phyloP scores from a whole-genome alignment of 2,329 filamentous ascomycete species.

The Aspergillus felis region DNA sequence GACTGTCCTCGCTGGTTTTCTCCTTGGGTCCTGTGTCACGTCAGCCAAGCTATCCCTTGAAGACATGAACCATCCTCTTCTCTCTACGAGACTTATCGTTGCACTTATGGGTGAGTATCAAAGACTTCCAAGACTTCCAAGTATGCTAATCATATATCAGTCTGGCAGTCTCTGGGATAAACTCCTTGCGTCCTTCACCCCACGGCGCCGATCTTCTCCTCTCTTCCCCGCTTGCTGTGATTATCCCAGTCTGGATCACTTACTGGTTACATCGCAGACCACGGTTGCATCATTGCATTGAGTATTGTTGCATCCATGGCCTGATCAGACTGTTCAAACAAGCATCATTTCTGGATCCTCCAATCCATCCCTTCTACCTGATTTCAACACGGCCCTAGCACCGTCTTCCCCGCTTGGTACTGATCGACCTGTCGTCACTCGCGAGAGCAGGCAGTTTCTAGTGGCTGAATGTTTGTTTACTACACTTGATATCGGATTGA shows the following conservation, averaged over 20 bases:
- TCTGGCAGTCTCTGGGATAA: background rate
- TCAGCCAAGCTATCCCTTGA: background rate
- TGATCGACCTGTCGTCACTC: background rate
- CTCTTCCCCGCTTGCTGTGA: background rate
- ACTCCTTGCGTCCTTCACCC: background rate
- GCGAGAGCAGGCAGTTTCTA: background rate
- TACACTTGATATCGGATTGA: background rate
- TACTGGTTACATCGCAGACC: background rate
- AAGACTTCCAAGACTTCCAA: background rate
- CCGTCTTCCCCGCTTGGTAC: background rate
- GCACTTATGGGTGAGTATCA: background rate
- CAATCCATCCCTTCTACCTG: background rate
- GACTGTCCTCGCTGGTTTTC: too few species aligned
- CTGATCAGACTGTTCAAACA: background rate
- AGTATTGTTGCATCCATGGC: background rate
- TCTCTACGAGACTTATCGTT: background rate
- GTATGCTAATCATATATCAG: background rate
- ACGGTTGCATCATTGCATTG: background rate
- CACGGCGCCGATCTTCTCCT: background rate
- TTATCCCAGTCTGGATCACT: background rate
- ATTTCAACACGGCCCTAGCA: conserved; percentile 2
- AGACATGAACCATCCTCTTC: background rate
- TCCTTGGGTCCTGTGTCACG: too few species aligned
- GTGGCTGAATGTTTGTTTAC: background rate
- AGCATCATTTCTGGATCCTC: background rate